Base-by-base conservation (phyloP, 106 monocot species). In the Acorus gramineus region DNA sequence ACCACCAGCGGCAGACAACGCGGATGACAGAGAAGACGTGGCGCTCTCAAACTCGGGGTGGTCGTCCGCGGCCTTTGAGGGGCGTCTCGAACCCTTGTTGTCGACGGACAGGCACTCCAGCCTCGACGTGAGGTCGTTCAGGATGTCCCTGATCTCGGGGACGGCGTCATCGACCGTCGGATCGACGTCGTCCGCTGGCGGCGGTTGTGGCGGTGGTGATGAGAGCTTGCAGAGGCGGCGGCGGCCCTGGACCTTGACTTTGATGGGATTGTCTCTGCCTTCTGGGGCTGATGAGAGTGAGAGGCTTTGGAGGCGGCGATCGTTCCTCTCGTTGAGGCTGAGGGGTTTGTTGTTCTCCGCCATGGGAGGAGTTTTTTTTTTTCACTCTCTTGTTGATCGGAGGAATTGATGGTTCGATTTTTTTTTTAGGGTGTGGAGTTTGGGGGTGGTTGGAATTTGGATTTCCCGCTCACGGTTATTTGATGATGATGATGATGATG, bases 161-260 rank as follows among this genome's bases (percentile, higher is more conserved):
- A 28, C 28, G 28, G 28, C 28, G 28, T 61, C 61, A 10, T 56
- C 65, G 61, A 49, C 56, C 2, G 43, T 8, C 5, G 13, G 52
- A 28, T 59, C 14, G 52, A 6, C 59, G 11, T 60, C 66, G 4
- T 57, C 55, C 2, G 48, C 47, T 10, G 68, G 44, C 4, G 61
- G 42, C 12, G 54, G 49, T 52, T 71, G 56, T 3, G 82, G 44
- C 4, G 61, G 42, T 11, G 54, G 49, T 52, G 74, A 59, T 3
- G 82, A 76, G 7, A 81, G 11, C 69, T 92, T 98, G 83, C 88
- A 92, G n/a, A 98, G 92, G 50, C 98, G 98, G 50, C 98, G 85
- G 47, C 88, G 78, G 46, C 98, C 88, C 42, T 81, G 74, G 14
- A 98, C 50, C 71, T 78, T 81, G 14, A 88, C 87, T 73, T 92